These are phyloP conservation scores for Collybiopsis confluens DNA, from an alignment of 768 basidiomycete species.

Conservation along the genomic window DNA sequence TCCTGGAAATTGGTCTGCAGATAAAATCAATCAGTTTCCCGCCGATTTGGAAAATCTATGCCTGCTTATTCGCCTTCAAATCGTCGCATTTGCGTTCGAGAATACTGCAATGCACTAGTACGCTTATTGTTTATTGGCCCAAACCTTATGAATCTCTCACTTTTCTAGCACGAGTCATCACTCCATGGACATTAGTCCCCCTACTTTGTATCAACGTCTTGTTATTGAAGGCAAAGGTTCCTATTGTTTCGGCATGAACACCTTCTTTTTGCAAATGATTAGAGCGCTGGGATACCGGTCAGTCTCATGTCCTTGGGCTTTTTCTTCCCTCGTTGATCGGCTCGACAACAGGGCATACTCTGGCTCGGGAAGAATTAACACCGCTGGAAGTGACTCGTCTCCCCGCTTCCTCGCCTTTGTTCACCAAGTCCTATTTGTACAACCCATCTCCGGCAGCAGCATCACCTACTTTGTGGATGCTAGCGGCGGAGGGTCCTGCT, in stretches of 20 bases:
- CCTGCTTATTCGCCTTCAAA: conserved; percentile 21
- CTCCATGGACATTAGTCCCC: conserved; percentile 21
- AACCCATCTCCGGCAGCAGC: conserved; percentile 14
- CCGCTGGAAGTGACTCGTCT: conserved; percentile 6
- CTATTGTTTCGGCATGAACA: conserved; percentile 27
- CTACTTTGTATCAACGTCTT: conserved; percentile 19
- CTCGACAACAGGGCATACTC: conserved; percentile 11
- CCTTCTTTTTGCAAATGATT: conserved; percentile 22
- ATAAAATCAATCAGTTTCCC: conserved; percentile 18
- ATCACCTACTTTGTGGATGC: conserved; percentile 18
- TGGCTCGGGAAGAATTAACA: conserved; percentile 16
- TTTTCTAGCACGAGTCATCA: conserved; percentile 19
- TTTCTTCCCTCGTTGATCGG: not conserved
- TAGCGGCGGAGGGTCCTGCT: conserved; percentile 10
- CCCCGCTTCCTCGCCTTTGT: conserved; percentile 14
- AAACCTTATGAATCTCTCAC: not conserved
- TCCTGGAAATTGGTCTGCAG: conserved; percentile 11
- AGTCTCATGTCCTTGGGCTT: not conserved
- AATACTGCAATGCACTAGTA: conserved; percentile 37
- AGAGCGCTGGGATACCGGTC: conserved; percentile 26
- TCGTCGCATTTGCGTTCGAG: conserved; percentile 33
- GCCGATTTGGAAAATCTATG: conserved; percentile 23
- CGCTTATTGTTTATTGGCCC: conserved; percentile 7
- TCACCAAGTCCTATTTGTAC: conserved; percentile 19
- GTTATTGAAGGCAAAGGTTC: conserved; percentile 21